Conservation (phyloP, 2,329 filamentous ascomycete species). For the Aspergillus sp. region DNA sequence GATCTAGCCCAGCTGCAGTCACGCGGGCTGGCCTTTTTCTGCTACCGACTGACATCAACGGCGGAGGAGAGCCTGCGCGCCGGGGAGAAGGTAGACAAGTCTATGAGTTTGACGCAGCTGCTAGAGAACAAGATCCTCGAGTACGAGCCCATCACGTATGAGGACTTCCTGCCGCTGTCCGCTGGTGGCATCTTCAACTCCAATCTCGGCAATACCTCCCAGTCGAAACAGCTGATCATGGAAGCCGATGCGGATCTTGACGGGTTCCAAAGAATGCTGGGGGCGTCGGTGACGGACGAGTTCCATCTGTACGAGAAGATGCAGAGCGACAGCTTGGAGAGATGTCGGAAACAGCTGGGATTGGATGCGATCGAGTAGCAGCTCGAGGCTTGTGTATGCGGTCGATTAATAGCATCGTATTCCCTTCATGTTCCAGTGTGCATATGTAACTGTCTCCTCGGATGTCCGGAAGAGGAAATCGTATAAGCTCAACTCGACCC, state of each 20-base stretch:
- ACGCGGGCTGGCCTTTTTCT: constrained; percentile 41
- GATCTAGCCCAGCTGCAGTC: constrained; percentile 37
- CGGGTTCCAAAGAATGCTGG: constrained; percentile 25
- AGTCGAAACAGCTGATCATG: constrained; percentile 23
- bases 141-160: constrained; percentile 50
- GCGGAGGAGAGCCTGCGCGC: not conserved
- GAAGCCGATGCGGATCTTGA: constrained; percentile 25
- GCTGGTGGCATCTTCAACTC: constrained; percentile 54
- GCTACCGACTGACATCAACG: constrained; percentile 29
- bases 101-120: constrained; percentile 27
- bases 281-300: constrained; percentile 22
- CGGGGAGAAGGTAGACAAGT: not conserved
- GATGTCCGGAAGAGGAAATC: not conserved
- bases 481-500: not conserved
- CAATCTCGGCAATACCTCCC: constrained; percentile 32
- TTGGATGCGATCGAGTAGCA: not conserved
- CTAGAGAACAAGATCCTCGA: constrained; percentile 33
- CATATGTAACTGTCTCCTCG: not conserved
- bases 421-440: not conserved
- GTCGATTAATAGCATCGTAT: too few species aligned
- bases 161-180: constrained; percentile 55
- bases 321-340: constrained; percentile 22
- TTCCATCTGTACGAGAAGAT: constrained; percentile 27
- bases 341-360: constrained; percentile 19
- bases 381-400: not conserved